Percentiles rank a stretch among this genome's conserved stretches.
Evolutionary conservation across 208 protist species (phyloP).

Genomic region (Leishmania tarentolae): DNA sequence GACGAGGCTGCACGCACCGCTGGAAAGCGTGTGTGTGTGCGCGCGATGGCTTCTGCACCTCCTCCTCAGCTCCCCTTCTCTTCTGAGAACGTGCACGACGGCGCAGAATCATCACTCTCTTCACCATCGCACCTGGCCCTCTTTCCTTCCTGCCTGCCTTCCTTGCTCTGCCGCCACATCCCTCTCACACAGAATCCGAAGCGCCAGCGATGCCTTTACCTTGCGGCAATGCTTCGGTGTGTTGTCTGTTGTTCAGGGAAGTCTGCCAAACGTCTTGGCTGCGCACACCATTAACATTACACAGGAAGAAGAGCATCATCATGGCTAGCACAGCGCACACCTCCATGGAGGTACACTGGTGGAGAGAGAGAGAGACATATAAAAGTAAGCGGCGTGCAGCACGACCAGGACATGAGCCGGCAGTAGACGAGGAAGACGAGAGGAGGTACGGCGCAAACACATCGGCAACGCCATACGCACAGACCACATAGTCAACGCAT

Average conservation of each 20-base stretch:
- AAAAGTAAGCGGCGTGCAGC: background rate
- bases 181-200: background rate
- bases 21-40: background rate
- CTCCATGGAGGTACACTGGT: background rate
- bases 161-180: background rate
- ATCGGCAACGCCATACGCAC: background rate
- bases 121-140: background rate
- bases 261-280: background rate
- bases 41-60: background rate
- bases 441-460: background rate
- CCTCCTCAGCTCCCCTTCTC: background rate
- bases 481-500: background rate
- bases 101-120: background rate
- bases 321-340: background rate
- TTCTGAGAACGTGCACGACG: background rate
- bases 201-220: background rate
- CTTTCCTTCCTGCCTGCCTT: background rate
- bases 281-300: background rate
- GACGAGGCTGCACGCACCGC: background rate
- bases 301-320: background rate
- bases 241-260: background rate
- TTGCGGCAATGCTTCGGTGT: background rate
- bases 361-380: too few relatives aligned
- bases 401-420: background rate
- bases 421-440: background rate